Percentiles rank a stretch among this genome's conserved stretches.
phyloP scores from a whole-genome alignment of 257 asterid genomes.

The Nicotiana noctiflora region DNA sequence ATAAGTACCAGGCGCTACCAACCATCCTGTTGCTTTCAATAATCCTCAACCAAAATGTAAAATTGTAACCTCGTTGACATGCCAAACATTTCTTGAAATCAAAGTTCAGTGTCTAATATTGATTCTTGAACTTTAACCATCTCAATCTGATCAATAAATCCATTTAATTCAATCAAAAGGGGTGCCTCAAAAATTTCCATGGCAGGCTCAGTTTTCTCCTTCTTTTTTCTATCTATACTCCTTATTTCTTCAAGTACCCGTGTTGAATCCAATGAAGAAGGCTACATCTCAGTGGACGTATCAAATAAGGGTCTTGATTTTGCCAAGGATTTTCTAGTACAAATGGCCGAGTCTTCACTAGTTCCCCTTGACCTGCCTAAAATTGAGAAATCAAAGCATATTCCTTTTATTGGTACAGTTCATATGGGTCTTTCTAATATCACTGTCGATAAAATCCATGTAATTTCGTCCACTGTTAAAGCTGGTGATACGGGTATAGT shows the following conservation, averaged over 20 bases:
- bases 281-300: constrained; percentile 41
- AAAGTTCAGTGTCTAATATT: no score
- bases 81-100: no score
- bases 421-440: constrained; percentile 41
- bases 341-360: constrained; percentile 46
- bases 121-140: no score
- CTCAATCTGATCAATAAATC: no score
- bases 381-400: constrained; percentile 39
- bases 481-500: constrained; percentile 65
- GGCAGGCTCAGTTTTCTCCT: constrained; percentile 21
- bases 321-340: constrained; percentile 50
- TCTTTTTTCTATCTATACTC: constrained; percentile 13
- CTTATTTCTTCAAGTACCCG: constrained; percentile 11
- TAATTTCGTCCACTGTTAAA: constrained; percentile 48
- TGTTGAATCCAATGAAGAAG: constrained; percentile 44
- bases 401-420: constrained; percentile 65
- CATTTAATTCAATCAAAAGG: no score
- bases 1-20: not conserved
- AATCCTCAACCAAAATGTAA: not conserved
- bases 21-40: not conserved
- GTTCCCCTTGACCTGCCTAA: constrained; percentile 64
- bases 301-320: constrained; percentile 73
- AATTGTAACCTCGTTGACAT: not conserved
- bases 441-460: constrained; percentile 39
- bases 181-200: constrained; percentile 10